Evolutionary conservation across 495 filamentous ascomycete species (phyloP), one percentile per base, ranked within the genome.

Genomic region (Tuber magnatum): DNA sequence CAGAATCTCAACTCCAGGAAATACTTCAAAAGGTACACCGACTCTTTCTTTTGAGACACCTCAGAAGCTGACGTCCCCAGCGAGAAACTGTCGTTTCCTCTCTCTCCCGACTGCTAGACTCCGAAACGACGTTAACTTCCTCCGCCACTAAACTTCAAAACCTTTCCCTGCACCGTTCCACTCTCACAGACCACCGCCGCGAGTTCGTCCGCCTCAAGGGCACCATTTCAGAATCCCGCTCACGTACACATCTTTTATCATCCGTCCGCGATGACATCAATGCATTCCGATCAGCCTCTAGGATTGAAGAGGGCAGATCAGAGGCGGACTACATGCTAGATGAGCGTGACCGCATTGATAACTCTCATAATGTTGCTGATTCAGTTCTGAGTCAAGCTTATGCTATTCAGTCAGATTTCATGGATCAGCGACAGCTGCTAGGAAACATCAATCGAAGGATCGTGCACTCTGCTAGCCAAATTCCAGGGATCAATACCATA

Each of bases 291-390:
- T 88, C 91, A 38, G 92, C 90, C 51, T 74, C 80, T 22, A 61
- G 75, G 12, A 16, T 82, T 38, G 81, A 83, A 73, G 80, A 82
- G 70, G 80, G 80, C 6, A 70, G 80, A 32, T 81, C 79, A 4
- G 95, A 97, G 84, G 92, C 92, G 32, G 94, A 98, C 65, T 98
- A 97, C 85, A 97, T 99, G 94, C 88, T 98, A 32, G 92, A 92
- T 80, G 95, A 99, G 88, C 88, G 95, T 41, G 84, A 86, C 70
- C 87, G 90, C 74, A 89, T 99, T 80, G 96, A 99, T 78, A 88
- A 91, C 80, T 94, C 92, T 81, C 91, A 97, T 82, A 91, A 89
- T 71, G 88, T 95, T 84, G 92, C 92, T 56, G 95, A 99, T 82
- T 91, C 90, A 73, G 94, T 99, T 65, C 86, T 99, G 75, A 94